Conservation (phyloP, 2,329 filamentous ascomycete species). For the Fusarium incarnatum region DNA sequence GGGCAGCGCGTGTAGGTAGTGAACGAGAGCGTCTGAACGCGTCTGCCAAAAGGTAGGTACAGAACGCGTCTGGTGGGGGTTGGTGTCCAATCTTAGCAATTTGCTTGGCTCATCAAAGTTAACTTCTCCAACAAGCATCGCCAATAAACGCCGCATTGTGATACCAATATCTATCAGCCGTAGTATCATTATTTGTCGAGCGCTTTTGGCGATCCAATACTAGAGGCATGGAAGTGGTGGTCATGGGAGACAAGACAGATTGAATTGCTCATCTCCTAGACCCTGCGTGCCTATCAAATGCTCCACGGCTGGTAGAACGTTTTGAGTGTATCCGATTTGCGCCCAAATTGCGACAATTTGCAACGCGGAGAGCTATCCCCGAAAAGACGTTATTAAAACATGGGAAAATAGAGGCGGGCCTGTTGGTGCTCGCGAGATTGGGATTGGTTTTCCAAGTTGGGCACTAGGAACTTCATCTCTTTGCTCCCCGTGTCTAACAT, state of each 20-base stretch:
- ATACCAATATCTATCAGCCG: slow-evolving; percentile 21
- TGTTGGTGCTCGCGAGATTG: slow-evolving; percentile 34
- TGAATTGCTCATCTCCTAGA: slow-evolving; percentile 36
- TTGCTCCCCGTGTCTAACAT: slow-evolving; percentile 15
- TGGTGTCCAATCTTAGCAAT: slow-evolving; percentile 15
- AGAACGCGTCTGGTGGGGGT: slow-evolving; percentile 23
- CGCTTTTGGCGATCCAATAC: slow-evolving; percentile 19
- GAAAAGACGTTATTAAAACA: slow-evolving; percentile 32
- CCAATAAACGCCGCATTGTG: slow-evolving; percentile 15
- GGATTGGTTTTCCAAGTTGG: slow-evolving; percentile 10
- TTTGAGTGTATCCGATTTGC: slow-evolving; percentile 4
- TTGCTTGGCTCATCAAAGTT: slow-evolving; percentile 27
- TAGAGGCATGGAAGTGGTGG: slow-evolving; percentile 26
- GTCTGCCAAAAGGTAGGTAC: slow-evolving; percentile 5
- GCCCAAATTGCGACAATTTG: slow-evolving; percentile 40
- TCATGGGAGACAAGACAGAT: slow-evolving; percentile 29
- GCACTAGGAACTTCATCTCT: slow-evolving; percentile 31
- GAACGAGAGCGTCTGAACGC: slow-evolving; percentile 19
- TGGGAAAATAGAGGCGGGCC: slow-evolving; percentile 23
- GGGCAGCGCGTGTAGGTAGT: slow-evolving; percentile 17
- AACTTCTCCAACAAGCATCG: slow-evolving; percentile 5
- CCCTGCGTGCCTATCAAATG: slow-evolving; percentile 29
- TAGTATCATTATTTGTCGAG: slow-evolving; percentile 15
- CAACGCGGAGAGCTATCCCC: slow-evolving; percentile 26
- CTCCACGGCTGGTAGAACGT: slow-evolving; percentile 17